phyloP scores from a whole-genome alignment of 108 stramenopile species.

The Cyclotella sp. region DNA sequence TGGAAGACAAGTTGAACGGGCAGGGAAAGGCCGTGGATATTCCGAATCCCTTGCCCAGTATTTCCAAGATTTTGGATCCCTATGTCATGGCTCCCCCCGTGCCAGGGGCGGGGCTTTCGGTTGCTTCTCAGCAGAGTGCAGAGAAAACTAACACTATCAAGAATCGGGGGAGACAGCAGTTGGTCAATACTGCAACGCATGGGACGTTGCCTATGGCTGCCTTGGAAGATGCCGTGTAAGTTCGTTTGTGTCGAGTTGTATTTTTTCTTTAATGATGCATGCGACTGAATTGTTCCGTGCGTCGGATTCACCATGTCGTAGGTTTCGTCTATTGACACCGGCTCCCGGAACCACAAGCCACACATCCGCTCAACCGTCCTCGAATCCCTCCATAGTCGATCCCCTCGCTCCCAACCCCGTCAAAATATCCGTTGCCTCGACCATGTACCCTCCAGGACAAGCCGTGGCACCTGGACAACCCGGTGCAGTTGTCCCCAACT shows the following conservation, averaged over 20 bases:
- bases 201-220: conserved; percentile 66
- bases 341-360: conserved; percentile 52
- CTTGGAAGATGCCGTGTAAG: conserved; percentile 89
- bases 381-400: conserved; percentile 56
- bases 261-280: not conserved
- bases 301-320: conserved; percentile 13
- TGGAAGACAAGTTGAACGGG: conserved; percentile 22
- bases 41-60: conserved; percentile 59
- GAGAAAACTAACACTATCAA: not conserved
- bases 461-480: not conserved
- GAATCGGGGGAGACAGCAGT: conserved; percentile 43
- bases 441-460: conserved; percentile 16
- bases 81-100: conserved; percentile 57
- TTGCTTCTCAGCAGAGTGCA: conserved; percentile 9
- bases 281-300: not conserved
- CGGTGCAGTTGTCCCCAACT: conserved; percentile 9
- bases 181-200: conserved; percentile 57
- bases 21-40: conserved; percentile 8
- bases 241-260: conserved; percentile 6
- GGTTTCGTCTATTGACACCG: conserved; percentile 83
- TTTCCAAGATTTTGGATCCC: conserved; percentile 74
- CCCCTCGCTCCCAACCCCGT: conserved; percentile 82
- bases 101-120: not conserved
- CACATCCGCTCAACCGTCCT: conserved; percentile 2
- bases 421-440: conserved; percentile 50